Conservation (phyloP, 2,329 filamentous ascomycete genomes). For the Aureobasidium pullulans region DNA sequence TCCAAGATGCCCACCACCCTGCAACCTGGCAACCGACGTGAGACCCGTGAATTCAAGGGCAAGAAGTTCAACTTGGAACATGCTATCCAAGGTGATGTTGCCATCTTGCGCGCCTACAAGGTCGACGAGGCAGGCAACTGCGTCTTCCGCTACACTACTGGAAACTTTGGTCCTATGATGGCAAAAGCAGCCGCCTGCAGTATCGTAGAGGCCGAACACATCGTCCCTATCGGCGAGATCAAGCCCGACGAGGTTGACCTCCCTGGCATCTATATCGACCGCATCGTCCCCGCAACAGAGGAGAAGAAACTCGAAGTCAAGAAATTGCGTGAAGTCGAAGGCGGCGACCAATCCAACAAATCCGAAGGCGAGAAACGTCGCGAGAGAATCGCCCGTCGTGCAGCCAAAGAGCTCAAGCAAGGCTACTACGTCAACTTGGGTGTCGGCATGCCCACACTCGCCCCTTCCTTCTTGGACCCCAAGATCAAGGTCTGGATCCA, state of each 20-base stretch:
- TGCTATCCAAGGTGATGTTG: conserved; percentile 82
- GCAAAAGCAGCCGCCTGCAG: conserved; percentile 71
- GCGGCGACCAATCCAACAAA: conserved; percentile 29
- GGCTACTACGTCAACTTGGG: conserved; percentile 76
- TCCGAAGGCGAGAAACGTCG: conserved; percentile 48
- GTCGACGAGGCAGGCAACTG: conserved; percentile 89
- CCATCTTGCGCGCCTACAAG: conserved; percentile 89
- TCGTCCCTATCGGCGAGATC: conserved; percentile 67
- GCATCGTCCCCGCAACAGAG: conserved; percentile 66
- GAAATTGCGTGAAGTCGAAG: conserved; percentile 44
- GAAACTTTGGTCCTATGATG: conserved; percentile 68
- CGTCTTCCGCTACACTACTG: conserved; percentile 72
- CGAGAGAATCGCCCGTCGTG: conserved; percentile 66
- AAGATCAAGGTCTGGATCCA: conserved; percentile 72
- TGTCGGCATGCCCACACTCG: conserved; percentile 81
- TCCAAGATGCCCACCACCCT: conserved; percentile 49
- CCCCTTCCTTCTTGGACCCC: conserved; percentile 64
- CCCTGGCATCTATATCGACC: conserved; percentile 75
- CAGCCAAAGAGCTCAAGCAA: conserved; percentile 72
- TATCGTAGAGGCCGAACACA: conserved; percentile 80
- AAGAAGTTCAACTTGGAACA: conserved; percentile 88
- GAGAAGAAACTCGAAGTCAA: conserved; percentile 66
- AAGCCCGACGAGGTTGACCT: conserved; percentile 68
- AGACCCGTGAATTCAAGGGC: conserved; percentile 86
- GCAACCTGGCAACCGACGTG: conserved; percentile 69